These are phyloP conservation scores for Medicago arabica DNA, from an alignment of 306 rosid genomes.

Conservation along the genomic window DNA sequence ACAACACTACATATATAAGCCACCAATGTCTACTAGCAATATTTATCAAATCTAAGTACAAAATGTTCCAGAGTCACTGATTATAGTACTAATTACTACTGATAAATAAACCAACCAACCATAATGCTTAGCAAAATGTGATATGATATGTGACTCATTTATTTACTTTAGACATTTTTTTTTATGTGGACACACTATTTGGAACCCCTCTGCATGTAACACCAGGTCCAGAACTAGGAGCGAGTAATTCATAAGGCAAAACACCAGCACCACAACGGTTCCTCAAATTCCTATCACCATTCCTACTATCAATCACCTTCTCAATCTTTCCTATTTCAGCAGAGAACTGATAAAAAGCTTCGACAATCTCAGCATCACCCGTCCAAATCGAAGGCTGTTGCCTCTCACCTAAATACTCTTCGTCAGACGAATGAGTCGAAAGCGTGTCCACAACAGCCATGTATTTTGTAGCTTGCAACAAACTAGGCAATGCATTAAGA, in stretches of 20 bases:
- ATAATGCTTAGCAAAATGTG: slow-evolving; percentile 22
- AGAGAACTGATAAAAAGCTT: slow-evolving; percentile 71
- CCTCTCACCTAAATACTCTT: slow-evolving; percentile 93
- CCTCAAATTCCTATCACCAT: slow-evolving; percentile 53
- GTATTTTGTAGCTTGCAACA: slow-evolving; percentile 66
- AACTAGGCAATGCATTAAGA: slow-evolving; percentile 70
- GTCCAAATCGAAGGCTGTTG: slow-evolving; percentile 78
- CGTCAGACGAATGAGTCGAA: slow-evolving; percentile 91
- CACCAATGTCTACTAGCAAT: background rate
- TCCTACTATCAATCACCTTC: slow-evolving; percentile 77
- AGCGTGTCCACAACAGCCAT: slow-evolving; percentile 95
- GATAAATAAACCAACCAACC: slow-evolving; percentile 8
- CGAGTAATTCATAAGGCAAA: slow-evolving; percentile 85
- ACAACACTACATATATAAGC: background rate
- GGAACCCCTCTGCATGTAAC: slow-evolving; percentile 97
- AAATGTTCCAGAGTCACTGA: slow-evolving; percentile 24
- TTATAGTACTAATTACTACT: slow-evolving; percentile 2
- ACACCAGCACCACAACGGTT: slow-evolving; percentile 97
- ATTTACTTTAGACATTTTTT: slow-evolving; percentile 10
- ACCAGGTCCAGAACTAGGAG: slow-evolving; percentile 93
- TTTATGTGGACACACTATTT: slow-evolving; percentile 82
- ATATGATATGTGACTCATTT: slow-evolving; percentile 4
- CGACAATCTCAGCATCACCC: slow-evolving; percentile 67
- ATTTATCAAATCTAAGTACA: slow-evolving; percentile 34
- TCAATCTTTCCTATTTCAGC: slow-evolving; percentile 71